Conservation (phyloP, 2,329 filamentous ascomycete genomes). For the Aspergillus viridinutans region DNA sequence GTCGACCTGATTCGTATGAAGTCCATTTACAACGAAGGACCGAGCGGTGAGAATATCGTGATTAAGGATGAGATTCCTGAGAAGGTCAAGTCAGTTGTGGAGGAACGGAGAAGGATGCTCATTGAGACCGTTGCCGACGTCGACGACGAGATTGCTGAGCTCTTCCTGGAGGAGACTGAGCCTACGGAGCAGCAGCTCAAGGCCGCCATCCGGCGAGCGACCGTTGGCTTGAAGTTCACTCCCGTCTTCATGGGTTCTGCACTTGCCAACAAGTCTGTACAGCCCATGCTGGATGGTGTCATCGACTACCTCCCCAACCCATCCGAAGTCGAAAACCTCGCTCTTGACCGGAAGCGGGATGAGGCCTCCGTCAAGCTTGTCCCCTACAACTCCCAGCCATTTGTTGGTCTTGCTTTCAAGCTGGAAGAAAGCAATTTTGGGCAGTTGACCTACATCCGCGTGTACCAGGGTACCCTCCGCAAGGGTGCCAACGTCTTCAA, state of each 20-base stretch:
- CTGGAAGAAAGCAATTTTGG: slow-evolving; percentile 98
- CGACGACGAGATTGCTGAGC: slow-evolving; percentile 93
- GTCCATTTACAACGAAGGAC: slow-evolving; percentile 86
- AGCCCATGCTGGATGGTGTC: slow-evolving; percentile 94
- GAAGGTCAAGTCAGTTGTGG: slow-evolving; percentile 68
- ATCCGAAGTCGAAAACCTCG: slow-evolving; percentile 79
- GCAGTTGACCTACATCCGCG: slow-evolving; percentile 95
- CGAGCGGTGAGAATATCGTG: slow-evolving; percentile 71
- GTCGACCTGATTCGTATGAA: slow-evolving; percentile 91
- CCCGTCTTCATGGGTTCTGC: slow-evolving; percentile 97
- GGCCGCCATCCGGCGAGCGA: slow-evolving; percentile 83
- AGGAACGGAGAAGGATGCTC: slow-evolving; percentile 77
- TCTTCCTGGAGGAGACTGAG: slow-evolving; percentile 82
- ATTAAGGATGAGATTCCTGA: slow-evolving; percentile 76
- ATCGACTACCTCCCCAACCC: slow-evolving; percentile 96
- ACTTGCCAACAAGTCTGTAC: slow-evolving; percentile 87
- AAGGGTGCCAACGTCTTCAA: slow-evolving; percentile 93
- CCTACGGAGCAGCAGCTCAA: slow-evolving; percentile 82
- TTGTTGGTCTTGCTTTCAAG: slow-evolving; percentile 96
- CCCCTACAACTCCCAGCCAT: slow-evolving; percentile 88
- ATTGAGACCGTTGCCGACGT: slow-evolving; percentile 96
- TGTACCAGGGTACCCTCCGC: slow-evolving; percentile 87
- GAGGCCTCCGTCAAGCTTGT: slow-evolving; percentile 83
- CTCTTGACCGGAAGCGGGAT: slow-evolving; percentile 73
- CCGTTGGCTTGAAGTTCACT: slow-evolving; percentile 83